A percentile compares a stretch with the other conserved stretches of the same genome.
These are phyloP conservation scores for Pinus tabuliformis DNA, from an alignment of 75 land plant species.

Conservation along the genomic window DNA sequence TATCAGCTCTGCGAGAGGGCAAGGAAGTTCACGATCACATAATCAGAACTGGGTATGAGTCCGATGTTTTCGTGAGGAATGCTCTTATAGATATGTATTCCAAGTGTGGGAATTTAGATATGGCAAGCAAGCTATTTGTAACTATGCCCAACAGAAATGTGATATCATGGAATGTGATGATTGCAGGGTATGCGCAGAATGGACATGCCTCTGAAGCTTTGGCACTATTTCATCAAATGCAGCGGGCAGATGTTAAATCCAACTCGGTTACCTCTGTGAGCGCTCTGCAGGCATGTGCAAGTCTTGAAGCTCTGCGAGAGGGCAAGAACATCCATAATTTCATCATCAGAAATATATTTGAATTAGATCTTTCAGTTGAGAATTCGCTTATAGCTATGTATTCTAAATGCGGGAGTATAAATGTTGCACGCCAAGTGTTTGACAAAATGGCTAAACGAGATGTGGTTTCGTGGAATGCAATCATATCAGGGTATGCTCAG, in stretches of 20 bases:
- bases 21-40: constrained; percentile 21
- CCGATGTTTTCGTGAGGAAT: constrained; percentile 17
- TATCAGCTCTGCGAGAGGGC: constrained; percentile 18
- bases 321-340: constrained; percentile 1
- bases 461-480: constrained; percentile 1
- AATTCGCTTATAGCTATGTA: background rate
- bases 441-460: background rate
- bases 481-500: constrained; percentile 19
- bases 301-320: background rate
- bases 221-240: constrained; percentile 4
- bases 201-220: constrained; percentile 8
- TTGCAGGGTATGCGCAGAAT: constrained; percentile 25
- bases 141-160: constrained; percentile 24
- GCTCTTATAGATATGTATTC: constrained; percentile 30
- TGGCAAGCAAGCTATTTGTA: constrained; percentile 32
- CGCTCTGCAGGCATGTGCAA: constrained; percentile 4
- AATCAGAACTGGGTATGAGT: constrained; percentile 8
- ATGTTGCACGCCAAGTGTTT: background rate
- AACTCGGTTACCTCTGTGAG: constrained; percentile 15
- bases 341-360: background rate
- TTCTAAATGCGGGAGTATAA: background rate
- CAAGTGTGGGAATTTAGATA: constrained; percentile 15
- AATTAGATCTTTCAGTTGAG: background rate
- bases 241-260: constrained; percentile 4
- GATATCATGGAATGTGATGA: constrained; percentile 32